Conservation (phyloP, 2,329 filamentous ascomycete genomes). For the Chalara sp. region DNA sequence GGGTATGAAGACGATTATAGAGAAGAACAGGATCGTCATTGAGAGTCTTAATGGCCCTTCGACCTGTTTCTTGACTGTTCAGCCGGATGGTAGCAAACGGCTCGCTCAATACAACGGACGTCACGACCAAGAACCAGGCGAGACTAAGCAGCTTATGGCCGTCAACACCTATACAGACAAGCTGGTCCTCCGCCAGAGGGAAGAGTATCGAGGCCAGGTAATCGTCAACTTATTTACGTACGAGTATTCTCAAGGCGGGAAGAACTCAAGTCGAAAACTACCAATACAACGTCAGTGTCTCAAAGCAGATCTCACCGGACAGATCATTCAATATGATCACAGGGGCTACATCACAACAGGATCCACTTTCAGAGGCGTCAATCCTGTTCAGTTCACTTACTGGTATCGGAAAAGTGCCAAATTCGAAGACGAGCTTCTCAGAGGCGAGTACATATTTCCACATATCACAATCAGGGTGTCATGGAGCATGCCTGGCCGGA, state of each 20-base stretch:
- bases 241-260: slow-evolving; percentile 26
- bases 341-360: slow-evolving; percentile 46
- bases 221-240: slow-evolving; percentile 39
- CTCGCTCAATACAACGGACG: slow-evolving; percentile 12
- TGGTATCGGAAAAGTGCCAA: slow-evolving; percentile 46
- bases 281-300: slow-evolving; percentile 37
- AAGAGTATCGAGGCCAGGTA: slow-evolving; percentile 24
- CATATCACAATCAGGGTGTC: slow-evolving; percentile 45
- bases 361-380: slow-evolving; percentile 44
- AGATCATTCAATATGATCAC: slow-evolving; percentile 41
- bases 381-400: slow-evolving; percentile 45
- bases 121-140: slow-evolving; percentile 37
- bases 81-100: slow-evolving; percentile 1
- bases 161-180: slow-evolving; percentile 39
- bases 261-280: slow-evolving; percentile 24
- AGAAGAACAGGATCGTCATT: slow-evolving; percentile 5
- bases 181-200: slow-evolving; percentile 31
- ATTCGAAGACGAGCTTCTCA: slow-evolving; percentile 44
- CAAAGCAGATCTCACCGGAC: slow-evolving; percentile 33
- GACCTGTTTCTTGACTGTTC: neutral
- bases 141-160: slow-evolving; percentile 31
- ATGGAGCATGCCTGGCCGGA: slow-evolving; percentile 43
- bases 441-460: slow-evolving; percentile 44
- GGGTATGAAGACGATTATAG: slow-evolving; percentile 3
- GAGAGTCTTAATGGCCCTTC: slow-evolving; percentile 2